These are phyloP conservation scores for Tylopilus subfusipes DNA, from an alignment of 768 basidiomycete species.

Conservation along the genomic window DNA sequence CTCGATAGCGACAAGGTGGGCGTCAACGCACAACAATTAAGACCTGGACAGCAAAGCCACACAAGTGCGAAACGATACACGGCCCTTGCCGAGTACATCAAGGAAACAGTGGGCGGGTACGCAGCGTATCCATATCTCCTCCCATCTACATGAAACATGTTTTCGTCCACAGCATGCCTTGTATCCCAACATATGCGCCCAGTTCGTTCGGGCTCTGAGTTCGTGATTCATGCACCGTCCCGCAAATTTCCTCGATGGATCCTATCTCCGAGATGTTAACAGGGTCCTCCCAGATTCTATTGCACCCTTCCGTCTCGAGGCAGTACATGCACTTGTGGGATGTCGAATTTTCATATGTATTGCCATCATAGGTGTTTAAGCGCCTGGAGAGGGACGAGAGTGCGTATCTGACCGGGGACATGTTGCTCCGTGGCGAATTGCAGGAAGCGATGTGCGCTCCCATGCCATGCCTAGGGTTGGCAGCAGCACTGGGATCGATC, in stretches of 20 bases:
- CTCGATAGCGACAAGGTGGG: conserved; percentile 85
- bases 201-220: conserved; percentile 87
- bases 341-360: too few species aligned
- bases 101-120: conserved; percentile 90
- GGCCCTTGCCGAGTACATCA: conserved; percentile 73
- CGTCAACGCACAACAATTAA: conserved; percentile 66
- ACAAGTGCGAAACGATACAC: conserved; percentile 72
- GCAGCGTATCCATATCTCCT: conserved; percentile 21
- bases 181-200: conserved; percentile 86
- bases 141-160: conserved; percentile 42
- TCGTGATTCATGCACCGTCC: conserved; percentile 89
- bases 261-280: conserved; percentile 90
- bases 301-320: conserved; percentile 83
- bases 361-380: too few species aligned
- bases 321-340: conserved; percentile 79
- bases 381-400: too few species aligned
- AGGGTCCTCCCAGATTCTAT: conserved; percentile 92
- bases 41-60: conserved; percentile 76
- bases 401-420: too few species aligned
- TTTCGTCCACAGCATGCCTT: conserved; percentile 95
- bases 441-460: too few species aligned
- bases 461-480: too few species aligned
- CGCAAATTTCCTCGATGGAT: conserved; percentile 79
- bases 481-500: too few species aligned
- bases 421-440: too few species aligned